Percentiles rank a stretch among this genome's conserved stretches.
Evolutionary conservation across 768 basidiomycete species (phyloP).

Genomic region (Leccinum uliginosum): DNA sequence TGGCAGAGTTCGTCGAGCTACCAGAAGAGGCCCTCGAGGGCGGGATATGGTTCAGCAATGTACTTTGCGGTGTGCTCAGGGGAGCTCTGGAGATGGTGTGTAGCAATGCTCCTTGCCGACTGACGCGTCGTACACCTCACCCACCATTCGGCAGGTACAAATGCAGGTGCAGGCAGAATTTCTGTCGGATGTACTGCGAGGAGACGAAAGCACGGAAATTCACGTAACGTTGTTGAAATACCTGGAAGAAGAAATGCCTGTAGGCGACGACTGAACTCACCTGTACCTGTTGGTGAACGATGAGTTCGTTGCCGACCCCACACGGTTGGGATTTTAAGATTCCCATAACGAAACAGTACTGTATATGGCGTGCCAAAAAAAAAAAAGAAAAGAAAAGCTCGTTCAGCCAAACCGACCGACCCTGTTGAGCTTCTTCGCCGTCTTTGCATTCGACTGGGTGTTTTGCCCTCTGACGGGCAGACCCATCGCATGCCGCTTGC

Average conservation of each 20-base stretch:
- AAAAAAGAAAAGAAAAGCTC: background rate
- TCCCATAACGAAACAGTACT: constrained; percentile 2
- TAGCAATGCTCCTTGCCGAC: constrained; percentile 1
- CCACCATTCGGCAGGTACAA: constrained; percentile 62
- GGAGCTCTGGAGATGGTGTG: constrained; percentile 95
- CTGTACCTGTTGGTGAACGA: constrained; percentile 13
- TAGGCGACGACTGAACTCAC: constrained; percentile 75
- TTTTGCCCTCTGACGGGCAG: constrained; percentile 93
- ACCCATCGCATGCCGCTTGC: constrained; percentile 88
- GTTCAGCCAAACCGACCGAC: constrained; percentile 57
- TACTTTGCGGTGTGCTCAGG: constrained; percentile 88
- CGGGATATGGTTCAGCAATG: constrained; percentile 95
- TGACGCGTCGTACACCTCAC: constrained; percentile 11
- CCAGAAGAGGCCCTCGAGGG: constrained; percentile 91
- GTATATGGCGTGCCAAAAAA: constrained; percentile 10
- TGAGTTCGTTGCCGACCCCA: background rate
- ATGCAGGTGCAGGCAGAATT: constrained; percentile 92
- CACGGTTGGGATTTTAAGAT: background rate
- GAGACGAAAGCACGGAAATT: constrained; percentile 93
- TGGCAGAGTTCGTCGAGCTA: constrained; percentile 95
- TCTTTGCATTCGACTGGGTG: constrained; percentile 85
- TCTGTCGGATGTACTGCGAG: constrained; percentile 83
- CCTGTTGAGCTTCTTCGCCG: constrained; percentile 87
- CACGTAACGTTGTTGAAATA: constrained; percentile 87
- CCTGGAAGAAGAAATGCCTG: constrained; percentile 92